Base-by-base conservation (phyloP, 768 basidiomycete species). In the Krasilnikovozyma curviuscula region DNA sequence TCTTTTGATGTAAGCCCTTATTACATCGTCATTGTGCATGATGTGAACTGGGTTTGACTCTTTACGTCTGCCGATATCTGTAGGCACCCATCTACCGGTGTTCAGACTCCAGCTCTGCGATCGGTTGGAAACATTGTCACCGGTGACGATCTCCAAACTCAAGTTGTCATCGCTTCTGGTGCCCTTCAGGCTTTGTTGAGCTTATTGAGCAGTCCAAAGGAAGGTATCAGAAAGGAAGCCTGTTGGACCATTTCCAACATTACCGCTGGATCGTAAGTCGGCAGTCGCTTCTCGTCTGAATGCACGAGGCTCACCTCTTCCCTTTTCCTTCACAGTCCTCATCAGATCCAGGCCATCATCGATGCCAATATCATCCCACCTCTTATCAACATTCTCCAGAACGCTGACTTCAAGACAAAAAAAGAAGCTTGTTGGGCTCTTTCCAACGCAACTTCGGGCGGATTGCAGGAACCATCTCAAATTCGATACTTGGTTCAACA, bases 341-440 rank as follows among this genome's bases (percentile, higher is more conserved):
- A 80, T 57, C 93, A 98, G 68, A 98, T 98, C 58, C 91, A 97
- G 66, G 71, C 84, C 44, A 81, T 97, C 59, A 86, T 98, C 56
- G 93, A 98, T 58, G 93, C 93, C 62, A 88, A 65, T 62, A 88
- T 98, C 60, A 78, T 97, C 50, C 91, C 91, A 42, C 91, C 91
- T 52, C 78, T 98, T 54, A 89, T 98, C 72, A 93, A 95, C 70
- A 95, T 97, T 59, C 79, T 98, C 48, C 78, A 79, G 61, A 79
- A 93, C 59, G 91, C 91, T 44, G 93, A 98, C 68, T 97, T 98
- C 74, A 97, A 95, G 72, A 95, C 93, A 39, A 79, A 84, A 65
- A 98, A 98, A 68, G 93, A 98, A 67, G 93, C 93, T 2, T 98
- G 89, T 70, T 98, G 93, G 93, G 93, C 93, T 9, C 85, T 98